Conservation (phyloP, 805 yeast genomes). For the Ogataea pignaliae region DNA sequence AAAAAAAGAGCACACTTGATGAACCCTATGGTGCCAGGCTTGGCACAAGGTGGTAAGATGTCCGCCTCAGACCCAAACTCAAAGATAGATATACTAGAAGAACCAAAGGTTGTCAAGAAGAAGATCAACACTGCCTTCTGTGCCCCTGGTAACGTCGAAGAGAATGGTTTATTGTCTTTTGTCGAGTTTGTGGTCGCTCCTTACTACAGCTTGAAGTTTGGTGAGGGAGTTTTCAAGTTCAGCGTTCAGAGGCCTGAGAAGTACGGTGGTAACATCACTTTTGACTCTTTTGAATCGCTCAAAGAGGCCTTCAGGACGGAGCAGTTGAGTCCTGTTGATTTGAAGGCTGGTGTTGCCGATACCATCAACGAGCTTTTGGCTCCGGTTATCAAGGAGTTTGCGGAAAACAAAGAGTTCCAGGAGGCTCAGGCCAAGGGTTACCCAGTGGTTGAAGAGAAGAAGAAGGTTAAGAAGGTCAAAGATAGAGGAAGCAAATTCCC, state of each 20-base stretch:
- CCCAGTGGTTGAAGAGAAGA: constrained; percentile 65
- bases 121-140: constrained; percentile 91
- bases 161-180: constrained; percentile 86
- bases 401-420: constrained; percentile 62
- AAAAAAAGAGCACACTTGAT: constrained; percentile 96
- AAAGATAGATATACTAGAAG: constrained; percentile 88
- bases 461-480: constrained; percentile 72
- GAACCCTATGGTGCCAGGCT: constrained; percentile 99
- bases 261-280: constrained; percentile 90
- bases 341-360: constrained; percentile 87
- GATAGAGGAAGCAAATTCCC: constrained; percentile 90
- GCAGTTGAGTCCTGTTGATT: constrained; percentile 85
- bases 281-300: constrained; percentile 60
- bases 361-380: constrained; percentile 75
- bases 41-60: constrained; percentile 97
- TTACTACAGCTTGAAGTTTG: constrained; percentile 69
- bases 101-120: constrained; percentile 82
- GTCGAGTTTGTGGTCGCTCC: constrained; percentile 83
- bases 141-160: constrained; percentile 90
- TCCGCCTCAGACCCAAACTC: constrained; percentile 98
- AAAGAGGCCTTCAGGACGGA: constrained; percentile 69
- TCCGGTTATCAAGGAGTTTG: constrained; percentile 75
- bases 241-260: constrained; percentile 88
- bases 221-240: constrained; percentile 57
- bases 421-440: constrained; percentile 76